Evolutionary conservation across 192 early-diverging fungal genomes (phyloP).

Genomic region (Coemansia sp.): DNA sequence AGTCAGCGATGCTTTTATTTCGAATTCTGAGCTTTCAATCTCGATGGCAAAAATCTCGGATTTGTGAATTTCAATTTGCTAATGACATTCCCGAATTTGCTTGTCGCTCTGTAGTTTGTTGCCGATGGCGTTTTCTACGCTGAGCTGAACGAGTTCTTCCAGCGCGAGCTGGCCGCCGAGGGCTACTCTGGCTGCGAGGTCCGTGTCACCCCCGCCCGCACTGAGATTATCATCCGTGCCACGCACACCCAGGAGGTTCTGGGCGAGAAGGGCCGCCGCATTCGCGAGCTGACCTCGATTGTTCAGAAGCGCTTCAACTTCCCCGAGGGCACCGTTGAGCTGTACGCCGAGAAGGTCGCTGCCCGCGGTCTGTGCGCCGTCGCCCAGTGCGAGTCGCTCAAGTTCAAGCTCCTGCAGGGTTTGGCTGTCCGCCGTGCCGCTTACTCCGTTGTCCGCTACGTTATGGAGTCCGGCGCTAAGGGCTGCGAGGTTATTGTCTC

Average conservation of each 20-base stretch:
- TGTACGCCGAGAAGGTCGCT: conserved; percentile 97
- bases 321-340: conserved; percentile 96
- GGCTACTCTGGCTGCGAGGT: conserved; percentile 99
- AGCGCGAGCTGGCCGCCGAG: conserved; percentile 93
- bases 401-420: conserved; percentile 96
- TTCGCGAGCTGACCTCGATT: conserved; percentile 95
- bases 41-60: not conserved
- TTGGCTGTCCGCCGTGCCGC: conserved; percentile 95
- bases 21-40: conserved; percentile 1
- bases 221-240: conserved; percentile 99
- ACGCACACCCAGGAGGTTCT: conserved; percentile 98
- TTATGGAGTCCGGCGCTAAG: conserved; percentile 99
- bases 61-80: conserved; percentile 1
- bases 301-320: conserved; percentile 99
- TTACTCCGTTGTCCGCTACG: conserved; percentile 98
- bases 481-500: conserved; percentile 99
- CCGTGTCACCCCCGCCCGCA: conserved; percentile 97
- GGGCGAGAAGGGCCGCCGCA: conserved; percentile 97
- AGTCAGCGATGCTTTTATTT: not conserved
- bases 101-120: conserved; percentile 74
- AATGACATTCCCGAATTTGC: not conserved
- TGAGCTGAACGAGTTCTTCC: conserved; percentile 99
- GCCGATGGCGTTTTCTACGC: conserved; percentile 99
- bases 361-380: conserved; percentile 97
- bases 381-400: conserved; percentile 97